Percentiles rank a stretch among this genome's conserved stretches.
phyloP scores from a whole-genome alignment of 176 grass and related monocot species.

The Raddia distichophylla region DNA sequence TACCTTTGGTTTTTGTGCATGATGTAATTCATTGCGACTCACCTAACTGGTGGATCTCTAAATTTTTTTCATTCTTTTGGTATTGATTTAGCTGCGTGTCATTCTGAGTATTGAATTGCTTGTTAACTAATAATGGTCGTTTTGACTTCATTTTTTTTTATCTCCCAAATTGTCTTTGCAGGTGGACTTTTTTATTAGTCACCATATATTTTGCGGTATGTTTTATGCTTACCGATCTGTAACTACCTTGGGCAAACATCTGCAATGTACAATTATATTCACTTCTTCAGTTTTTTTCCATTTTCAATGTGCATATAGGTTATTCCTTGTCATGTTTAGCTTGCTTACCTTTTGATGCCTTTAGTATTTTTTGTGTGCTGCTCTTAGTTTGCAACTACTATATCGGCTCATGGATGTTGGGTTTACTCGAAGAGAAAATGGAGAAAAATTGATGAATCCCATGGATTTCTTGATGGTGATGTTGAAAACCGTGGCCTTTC shows the following conservation, averaged over 20 bases:
- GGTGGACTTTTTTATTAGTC: slow-evolving; percentile 81
- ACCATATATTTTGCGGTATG: slow-evolving; percentile 73
- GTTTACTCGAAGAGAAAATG: slow-evolving; percentile 52
- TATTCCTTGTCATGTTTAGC: neutral
- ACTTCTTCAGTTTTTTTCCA: neutral
- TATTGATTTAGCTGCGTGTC: neutral
- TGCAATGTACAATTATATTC: neutral
- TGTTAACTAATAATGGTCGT: slow-evolving; percentile 22
- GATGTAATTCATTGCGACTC: neutral
- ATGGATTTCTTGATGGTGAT: slow-evolving; percentile 49
- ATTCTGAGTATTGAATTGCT: slow-evolving; percentile 14
- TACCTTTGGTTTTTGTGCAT: neutral
- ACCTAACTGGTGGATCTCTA: neutral
- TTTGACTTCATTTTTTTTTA: slow-evolving; percentile 9
- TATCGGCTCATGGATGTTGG: slow-evolving; percentile 80
- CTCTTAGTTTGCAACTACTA: slow-evolving; percentile 57
- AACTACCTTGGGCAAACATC: neutral
- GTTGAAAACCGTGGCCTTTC: slow-evolving; percentile 47
- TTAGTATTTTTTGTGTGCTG: neutral
- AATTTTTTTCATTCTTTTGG: slow-evolving; percentile 6
- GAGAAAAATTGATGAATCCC: slow-evolving; percentile 53
- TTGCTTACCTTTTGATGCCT: neutral
- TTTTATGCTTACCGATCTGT: neutral
- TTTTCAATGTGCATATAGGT: neutral
- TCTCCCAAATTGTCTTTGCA: slow-evolving; percentile 47